Conservation (phyloP, 352 stramenopile genomes). For the Globisporangium barbulae region DNA sequence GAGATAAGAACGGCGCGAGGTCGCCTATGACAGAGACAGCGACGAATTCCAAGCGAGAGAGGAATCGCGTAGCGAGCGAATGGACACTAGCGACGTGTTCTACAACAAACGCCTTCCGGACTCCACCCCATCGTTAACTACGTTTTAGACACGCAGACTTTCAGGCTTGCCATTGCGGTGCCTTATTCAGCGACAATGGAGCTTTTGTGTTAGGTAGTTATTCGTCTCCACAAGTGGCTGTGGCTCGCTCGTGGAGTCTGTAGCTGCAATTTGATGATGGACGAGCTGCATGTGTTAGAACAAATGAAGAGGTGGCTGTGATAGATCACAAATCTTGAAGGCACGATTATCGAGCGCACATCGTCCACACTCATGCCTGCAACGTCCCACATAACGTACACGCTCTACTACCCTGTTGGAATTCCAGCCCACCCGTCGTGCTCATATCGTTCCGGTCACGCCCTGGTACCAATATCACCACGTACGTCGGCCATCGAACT, state of each 20-base stretch:
- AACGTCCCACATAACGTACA: background rate
- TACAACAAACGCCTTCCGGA: too few relatives aligned
- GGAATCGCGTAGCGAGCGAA: too few relatives aligned
- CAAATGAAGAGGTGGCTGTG: background rate
- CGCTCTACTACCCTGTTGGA: background rate
- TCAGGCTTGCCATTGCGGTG: conserved; percentile 3
- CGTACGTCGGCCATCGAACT: background rate
- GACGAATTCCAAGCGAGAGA: too few relatives aligned
- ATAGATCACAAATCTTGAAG: conserved; percentile 1
- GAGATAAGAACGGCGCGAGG: too few relatives aligned
- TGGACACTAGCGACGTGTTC: too few relatives aligned
- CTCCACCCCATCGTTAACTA: too few relatives aligned
- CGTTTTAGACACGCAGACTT: too few relatives aligned
- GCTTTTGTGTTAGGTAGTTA: conserved; percentile 6
- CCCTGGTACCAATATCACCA: background rate
- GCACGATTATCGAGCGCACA: background rate
- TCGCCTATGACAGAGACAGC: too few relatives aligned
- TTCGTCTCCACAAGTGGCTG: conserved; percentile 1
- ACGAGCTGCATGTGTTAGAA: background rate
- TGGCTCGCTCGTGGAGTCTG: background rate
- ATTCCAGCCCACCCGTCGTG: background rate
- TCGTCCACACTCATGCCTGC: background rate
- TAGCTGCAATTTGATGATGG: background rate
- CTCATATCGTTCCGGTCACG: background rate
- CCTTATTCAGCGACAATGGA: conserved; percentile 3